Percentiles rank a stretch among this genome's conserved stretches.
These are phyloP conservation scores for Wallacemonas sp. DNA, from an alignment of 208 protist genomes.

Conservation along the genomic window DNA sequence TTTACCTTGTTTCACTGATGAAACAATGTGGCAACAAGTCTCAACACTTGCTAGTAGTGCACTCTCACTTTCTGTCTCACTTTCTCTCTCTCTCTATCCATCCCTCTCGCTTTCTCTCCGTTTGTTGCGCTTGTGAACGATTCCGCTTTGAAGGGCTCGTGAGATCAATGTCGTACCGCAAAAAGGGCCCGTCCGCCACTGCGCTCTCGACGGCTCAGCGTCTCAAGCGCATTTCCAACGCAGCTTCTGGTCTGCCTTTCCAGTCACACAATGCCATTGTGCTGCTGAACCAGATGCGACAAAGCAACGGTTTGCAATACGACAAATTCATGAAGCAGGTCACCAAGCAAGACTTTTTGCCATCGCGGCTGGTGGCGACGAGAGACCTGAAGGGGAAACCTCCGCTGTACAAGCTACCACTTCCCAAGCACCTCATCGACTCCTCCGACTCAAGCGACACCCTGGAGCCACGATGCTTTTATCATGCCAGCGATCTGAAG, in stretches of 20 bases:
- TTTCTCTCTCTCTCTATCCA: slow-evolving; percentile 4
- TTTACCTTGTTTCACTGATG: too few species aligned
- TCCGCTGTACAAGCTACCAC: slow-evolving; percentile 48
- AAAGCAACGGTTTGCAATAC: slow-evolving; percentile 41
- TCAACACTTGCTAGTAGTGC: not conserved
- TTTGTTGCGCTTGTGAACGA: not conserved
- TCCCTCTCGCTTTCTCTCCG: not conserved
- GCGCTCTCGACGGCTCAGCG: slow-evolving; percentile 52
- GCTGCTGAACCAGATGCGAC: slow-evolving; percentile 60
- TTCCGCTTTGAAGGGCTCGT: not conserved
- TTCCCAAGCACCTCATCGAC: slow-evolving; percentile 78
- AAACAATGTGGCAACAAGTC: too few species aligned
- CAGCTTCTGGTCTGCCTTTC: slow-evolving; percentile 52
- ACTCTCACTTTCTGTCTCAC: not conserved
- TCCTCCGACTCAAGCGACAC: slow-evolving; percentile 31
- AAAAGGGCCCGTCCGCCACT: slow-evolving; percentile 47
- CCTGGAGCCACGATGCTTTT: slow-evolving; percentile 71
- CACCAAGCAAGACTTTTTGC: slow-evolving; percentile 55
- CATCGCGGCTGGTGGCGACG: slow-evolving; percentile 37
- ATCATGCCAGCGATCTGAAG: slow-evolving; percentile 49
- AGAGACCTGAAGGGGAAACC: slow-evolving; percentile 20
- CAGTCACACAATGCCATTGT: slow-evolving; percentile 79
- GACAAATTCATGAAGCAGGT: slow-evolving; percentile 66
- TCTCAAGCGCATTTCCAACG: slow-evolving; percentile 69
- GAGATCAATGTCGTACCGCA: slow-evolving; percentile 78